Evolutionary conservation across 257 asterid species (phyloP).

Genomic region (Echites panduratus): DNA sequence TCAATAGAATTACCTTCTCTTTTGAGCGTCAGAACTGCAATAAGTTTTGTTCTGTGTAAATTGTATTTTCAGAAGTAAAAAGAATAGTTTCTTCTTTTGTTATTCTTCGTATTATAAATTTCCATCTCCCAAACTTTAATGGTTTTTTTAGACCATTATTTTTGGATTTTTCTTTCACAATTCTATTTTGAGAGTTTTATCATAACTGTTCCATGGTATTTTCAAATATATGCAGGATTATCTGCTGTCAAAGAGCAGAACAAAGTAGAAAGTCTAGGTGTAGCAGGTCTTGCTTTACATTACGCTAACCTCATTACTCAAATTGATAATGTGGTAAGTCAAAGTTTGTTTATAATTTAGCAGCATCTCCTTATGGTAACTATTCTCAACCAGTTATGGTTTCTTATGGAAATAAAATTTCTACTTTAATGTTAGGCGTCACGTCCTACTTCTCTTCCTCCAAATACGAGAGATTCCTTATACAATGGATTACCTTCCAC

Average conservation of each 20-base stretch:
- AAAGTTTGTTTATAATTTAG: neutral
- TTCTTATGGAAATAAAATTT: conserved; percentile 6
- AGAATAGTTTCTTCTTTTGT: neutral
- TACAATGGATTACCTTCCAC: conserved; percentile 82
- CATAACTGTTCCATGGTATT: conserved; percentile 1
- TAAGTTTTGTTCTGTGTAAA: neutral
- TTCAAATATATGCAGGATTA: conserved; percentile 38
- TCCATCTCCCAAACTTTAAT: too few relatives aligned
- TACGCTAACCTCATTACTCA: conserved; percentile 90
- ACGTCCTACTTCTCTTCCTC: conserved; percentile 92
- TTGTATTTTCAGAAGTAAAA: neutral
- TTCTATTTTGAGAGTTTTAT: neutral
- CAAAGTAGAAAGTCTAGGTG: conserved; percentile 77
- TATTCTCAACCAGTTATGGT: neutral
- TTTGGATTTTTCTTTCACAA: conserved; percentile 6
- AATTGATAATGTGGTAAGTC: conserved; percentile 80
- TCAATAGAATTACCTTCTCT: neutral
- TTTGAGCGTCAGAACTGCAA: neutral
- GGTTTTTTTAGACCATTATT: neutral
- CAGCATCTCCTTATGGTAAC: neutral
- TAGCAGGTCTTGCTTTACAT: conserved; percentile 89
- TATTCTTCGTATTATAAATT: neutral
- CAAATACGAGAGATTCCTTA: conserved; percentile 79
- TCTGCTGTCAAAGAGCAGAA: conserved; percentile 39
- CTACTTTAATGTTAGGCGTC: conserved; percentile 50